Evolutionary conservation across 305 asterid species (phyloP), one percentile per base, ranked within the genome.

Genomic region (Fraxinus sp.): DNA sequence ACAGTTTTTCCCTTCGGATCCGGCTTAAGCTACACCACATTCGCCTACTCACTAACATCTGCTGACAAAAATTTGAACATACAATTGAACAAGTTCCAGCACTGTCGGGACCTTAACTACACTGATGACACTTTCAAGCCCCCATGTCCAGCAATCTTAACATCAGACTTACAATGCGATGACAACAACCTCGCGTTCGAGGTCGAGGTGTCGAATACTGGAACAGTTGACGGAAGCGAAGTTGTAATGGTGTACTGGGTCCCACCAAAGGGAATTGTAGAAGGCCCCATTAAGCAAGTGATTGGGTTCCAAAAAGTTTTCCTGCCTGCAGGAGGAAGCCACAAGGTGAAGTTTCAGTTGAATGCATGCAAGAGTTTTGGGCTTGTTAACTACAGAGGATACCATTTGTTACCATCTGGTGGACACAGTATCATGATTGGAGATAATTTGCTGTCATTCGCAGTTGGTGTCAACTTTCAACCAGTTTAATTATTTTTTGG

Each of bases 21-120:
- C 2, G 92, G 92, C 0, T 84, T 89, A 4, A 85, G 90, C 76
- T 88, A 89, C 89, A 86, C 90, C 0, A 86, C 66, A 5, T 86
- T 84, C 77, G 72, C 68, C 10, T 81, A 86, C 87, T 44, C 5
- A 16, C 52, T 80, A 10, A 28, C 32, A 0, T 46, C 85, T 0
- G 26, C 87, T 7, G 24, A 62, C 0, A 20, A 35, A 20, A 0
- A 5, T 0, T 0, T 85, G 26, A 5, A 83, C n/a, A 44, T 84
- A 0, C 10, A 68, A 0, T 57, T 86, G 80, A 82, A 46, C 81
- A 73, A 83, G 24, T 79, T 78, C 64, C 87, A 80, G 0, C 81
- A 89, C 7, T 85, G 89, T 36, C 84, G 87, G 2, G 82, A 84
- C 14, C 36, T 88, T 32, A 76, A 86, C 80, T 79, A 84, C 79